Evolutionary conservation across 495 filamentous ascomycete genomes (phyloP), one percentile per base, ranked within the genome.

Genomic region (Podospora comata): DNA sequence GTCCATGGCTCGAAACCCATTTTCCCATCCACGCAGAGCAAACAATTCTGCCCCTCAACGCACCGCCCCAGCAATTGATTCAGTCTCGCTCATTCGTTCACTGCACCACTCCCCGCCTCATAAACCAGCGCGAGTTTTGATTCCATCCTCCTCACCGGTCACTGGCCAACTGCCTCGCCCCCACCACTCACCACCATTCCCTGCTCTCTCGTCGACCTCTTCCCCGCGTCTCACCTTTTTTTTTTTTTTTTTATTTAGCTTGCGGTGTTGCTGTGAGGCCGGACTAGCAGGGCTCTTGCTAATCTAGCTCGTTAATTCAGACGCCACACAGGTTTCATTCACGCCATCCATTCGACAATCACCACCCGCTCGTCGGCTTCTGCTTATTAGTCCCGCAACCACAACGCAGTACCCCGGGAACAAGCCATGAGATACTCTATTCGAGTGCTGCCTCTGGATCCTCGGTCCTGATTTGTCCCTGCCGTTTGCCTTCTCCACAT

Each of bases 291-390:
- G 39, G 60, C 69, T 32, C 53, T 57, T 65, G 48, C 63, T 71
- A 65, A 48, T 48, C 61, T 63, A 48, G 34, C 61, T 19, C 9
- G 7, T 1, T 32, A 23, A 63, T 63, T 44, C 23, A 19, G 28
- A 62, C 64, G 56, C 66, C 62, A 65, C 65, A 71, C 69, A 71
- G 69, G 57, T 67, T 64, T 48, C 39, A 48, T 48, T 48, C 39
- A 48, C 39, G 39, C 53, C 56, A 58, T 65, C 64, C 64, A 48
- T 58, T 55, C 30, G 44, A 58, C 65, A 56, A 58, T 44, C 64
- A 34, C 34, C 57, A 48, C 5, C 63, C 62, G 27, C 56, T 67
- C 19, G 65, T 58, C 55, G 48, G 32, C 64, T 32, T 26, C 39
- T 48, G 39, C 39, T 48, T 48, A 48, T 48, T 48, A 48, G 39